Percentiles rank a stretch among this genome's conserved stretches.
Evolutionary conservation across 306 rosid species (phyloP).

Genomic region (Pyrus betulifolia): DNA sequence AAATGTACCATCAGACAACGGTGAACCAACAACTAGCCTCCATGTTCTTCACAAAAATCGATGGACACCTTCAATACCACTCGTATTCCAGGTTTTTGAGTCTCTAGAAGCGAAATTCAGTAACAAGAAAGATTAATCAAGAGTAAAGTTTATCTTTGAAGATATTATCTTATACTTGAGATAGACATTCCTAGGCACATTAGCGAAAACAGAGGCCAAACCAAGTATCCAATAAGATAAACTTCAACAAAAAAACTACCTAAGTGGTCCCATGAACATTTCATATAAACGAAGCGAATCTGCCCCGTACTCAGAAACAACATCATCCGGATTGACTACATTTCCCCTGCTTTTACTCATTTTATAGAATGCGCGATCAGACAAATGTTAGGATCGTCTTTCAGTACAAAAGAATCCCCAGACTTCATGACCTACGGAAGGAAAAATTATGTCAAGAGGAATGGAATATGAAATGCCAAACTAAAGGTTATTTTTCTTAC

Average conservation of each 20-base stretch:
- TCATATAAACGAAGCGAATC: constrained; percentile 96
- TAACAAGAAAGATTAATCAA: constrained; percentile 1
- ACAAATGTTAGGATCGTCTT: constrained; percentile 66
- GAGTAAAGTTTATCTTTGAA: background rate
- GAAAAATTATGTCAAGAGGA: constrained; percentile 9
- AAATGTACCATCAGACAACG: constrained; percentile 71
- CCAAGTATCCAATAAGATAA: background rate
- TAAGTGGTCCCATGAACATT: constrained; percentile 99
- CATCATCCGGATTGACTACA: constrained; percentile 91
- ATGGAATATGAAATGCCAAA: constrained; percentile 1
- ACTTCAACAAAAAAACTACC: constrained; percentile 36
- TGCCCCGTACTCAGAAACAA: constrained; percentile 89
- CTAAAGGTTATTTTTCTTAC: background rate
- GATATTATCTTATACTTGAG: background rate
- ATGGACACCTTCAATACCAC: constrained; percentile 93
- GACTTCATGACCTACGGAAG: constrained; percentile 59
- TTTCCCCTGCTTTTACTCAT: constrained; percentile 99
- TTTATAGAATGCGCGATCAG: constrained; percentile 79
- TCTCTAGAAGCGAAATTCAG: constrained; percentile 44
- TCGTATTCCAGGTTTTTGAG: constrained; percentile 84
- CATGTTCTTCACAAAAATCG: constrained; percentile 92
- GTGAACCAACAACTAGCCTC: constrained; percentile 83
- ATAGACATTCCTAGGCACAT: background rate
- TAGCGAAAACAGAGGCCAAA: constrained; percentile 1
- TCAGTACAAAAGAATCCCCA: constrained; percentile 77